Conservation (phyloP, 768 basidiomycete species). For the Coprinopsis strossmayeri region DNA sequence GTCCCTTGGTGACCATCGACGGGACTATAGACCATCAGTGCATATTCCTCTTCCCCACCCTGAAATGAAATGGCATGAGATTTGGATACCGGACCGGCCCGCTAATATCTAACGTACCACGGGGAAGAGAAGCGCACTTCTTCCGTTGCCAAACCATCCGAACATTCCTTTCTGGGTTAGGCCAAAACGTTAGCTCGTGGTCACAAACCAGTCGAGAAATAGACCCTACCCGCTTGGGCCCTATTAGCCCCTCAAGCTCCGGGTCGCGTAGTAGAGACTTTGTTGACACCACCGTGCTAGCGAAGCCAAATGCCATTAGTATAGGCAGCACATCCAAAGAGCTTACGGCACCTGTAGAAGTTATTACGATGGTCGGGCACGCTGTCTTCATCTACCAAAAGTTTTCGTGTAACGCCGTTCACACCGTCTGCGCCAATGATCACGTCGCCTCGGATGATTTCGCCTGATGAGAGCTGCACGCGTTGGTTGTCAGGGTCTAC, state of each 20-base stretch:
- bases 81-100: too few species aligned
- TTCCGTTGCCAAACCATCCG: conserved; percentile 30
- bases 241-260: conserved; percentile 27
- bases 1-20: conserved; percentile 22
- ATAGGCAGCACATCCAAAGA: conserved; percentile 1
- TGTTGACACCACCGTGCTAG: conserved; percentile 35
- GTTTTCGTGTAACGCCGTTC: conserved; percentile 29
- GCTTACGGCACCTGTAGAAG: conserved; percentile 32
- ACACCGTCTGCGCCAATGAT: conserved; percentile 54
- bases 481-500: conserved; percentile 22
- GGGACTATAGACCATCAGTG: conserved; percentile 24
- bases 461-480: conserved; percentile 33
- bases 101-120: conserved; percentile 18
- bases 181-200: not conserved
- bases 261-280: conserved; percentile 33
- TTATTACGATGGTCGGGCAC: conserved; percentile 18
- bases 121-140: conserved; percentile 23
- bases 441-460: conserved; percentile 38
- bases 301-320: not conserved
- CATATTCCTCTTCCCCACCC: conserved; percentile 29
- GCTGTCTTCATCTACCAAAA: conserved; percentile 23
- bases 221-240: conserved; percentile 16
- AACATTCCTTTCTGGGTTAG: conserved; percentile 21
- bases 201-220: too few species aligned
- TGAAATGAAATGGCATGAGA: conserved; percentile 11